These are phyloP conservation scores for Chytriomyces hyalinus DNA, from an alignment of 192 early-diverging fungal genomes.

Conservation along the genomic window DNA sequence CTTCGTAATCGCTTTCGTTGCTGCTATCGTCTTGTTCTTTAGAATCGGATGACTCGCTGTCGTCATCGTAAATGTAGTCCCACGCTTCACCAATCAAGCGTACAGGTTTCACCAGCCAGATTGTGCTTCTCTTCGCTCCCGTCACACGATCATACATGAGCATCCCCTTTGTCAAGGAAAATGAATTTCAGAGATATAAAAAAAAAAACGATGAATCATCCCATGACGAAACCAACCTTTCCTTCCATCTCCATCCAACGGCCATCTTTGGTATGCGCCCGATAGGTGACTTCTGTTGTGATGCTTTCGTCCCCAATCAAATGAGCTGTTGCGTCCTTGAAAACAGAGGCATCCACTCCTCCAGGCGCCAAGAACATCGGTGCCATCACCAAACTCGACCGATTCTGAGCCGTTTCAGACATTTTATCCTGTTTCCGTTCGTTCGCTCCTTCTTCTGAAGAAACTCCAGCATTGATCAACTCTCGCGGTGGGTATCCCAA, in stretches of 20 bases:
- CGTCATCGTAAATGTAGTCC: conserved; percentile 47
- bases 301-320: conserved; percentile 62
- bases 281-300: conserved; percentile 72
- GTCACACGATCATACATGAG: conserved; percentile 73
- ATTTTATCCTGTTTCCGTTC: neutral
- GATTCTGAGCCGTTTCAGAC: neutral
- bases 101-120: conserved; percentile 79
- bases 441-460: neutral
- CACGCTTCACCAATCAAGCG: conserved; percentile 52
- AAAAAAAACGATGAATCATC: conserved; percentile 7
- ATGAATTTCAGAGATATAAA: neutral
- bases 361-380: conserved; percentile 61
- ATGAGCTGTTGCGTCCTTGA: conserved; percentile 61
- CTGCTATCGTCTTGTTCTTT: conserved; percentile 28
- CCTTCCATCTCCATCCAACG: conserved; percentile 75
- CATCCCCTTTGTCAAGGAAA: conserved; percentile 62
- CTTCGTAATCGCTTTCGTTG: conserved; percentile 2
- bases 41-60: conserved; percentile 32
- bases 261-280: conserved; percentile 56
- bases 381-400: conserved; percentile 41
- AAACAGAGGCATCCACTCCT: conserved; percentile 61
- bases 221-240: conserved; percentile 43
- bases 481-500: conserved; percentile 64
- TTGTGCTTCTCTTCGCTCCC: conserved; percentile 67
- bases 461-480: neutral